These are phyloP conservation scores for Wallacemonas sp. DNA, from an alignment of 208 protist genomes.

Conservation along the genomic window DNA sequence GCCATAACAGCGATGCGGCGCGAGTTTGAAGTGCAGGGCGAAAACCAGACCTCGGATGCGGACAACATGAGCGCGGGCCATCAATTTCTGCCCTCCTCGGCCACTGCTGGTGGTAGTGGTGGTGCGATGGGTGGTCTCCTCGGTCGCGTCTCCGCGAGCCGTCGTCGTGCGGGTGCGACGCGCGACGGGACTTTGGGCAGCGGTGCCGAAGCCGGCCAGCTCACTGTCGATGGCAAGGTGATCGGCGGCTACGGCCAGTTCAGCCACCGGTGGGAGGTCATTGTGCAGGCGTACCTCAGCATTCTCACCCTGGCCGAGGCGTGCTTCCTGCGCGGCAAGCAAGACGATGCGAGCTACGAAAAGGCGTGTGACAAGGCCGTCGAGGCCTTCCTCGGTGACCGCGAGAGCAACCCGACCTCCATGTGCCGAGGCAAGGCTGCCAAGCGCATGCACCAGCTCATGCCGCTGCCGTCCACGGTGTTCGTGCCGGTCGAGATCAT, in stretches of 20 bases:
- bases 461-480: constrained; percentile 47
- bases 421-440: constrained; percentile 60
- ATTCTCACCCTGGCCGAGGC: constrained; percentile 65
- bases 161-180: background rate
- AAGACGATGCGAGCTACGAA: constrained; percentile 67
- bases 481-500: constrained; percentile 56
- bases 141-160: background rate
- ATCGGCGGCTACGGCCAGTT: constrained; percentile 13
- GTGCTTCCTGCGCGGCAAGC: constrained; percentile 60
- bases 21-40: constrained; percentile 25
- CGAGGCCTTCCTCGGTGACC: constrained; percentile 72
- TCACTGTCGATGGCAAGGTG: constrained; percentile 15
- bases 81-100: background rate
- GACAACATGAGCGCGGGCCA: background rate
- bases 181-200: background rate
- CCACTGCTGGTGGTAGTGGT: background rate
- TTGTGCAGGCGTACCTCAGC: constrained; percentile 70
- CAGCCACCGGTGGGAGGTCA: constrained; percentile 35
- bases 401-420: constrained; percentile 25
- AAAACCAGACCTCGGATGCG: background rate
- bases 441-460: constrained; percentile 81
- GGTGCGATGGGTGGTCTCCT: constrained; percentile 2
- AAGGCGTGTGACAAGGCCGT: constrained; percentile 73
- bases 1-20: constrained; percentile 29
- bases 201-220: background rate